These are phyloP conservation scores for Scedosporium apiospermum DNA, from an alignment of 2,329 filamentous ascomycete genomes.

Conservation along the genomic window DNA sequence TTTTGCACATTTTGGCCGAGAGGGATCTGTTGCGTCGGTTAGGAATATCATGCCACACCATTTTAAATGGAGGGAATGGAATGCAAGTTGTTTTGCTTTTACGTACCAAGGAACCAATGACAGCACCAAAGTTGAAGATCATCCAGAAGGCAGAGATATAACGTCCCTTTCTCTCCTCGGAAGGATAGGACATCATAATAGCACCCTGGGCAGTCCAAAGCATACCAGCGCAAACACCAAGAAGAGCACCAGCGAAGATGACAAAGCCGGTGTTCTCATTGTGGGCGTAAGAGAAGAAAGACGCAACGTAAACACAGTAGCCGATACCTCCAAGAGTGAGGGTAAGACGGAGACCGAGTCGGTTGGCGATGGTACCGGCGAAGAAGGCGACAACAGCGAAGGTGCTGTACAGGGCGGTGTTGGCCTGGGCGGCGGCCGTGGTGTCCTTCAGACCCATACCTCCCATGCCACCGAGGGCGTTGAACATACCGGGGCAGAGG, in stretches of 20 bases:
- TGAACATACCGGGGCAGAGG: conserved; percentile 65
- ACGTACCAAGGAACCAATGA: conserved; percentile 63
- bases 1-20: conserved; percentile 62
- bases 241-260: conserved; percentile 65
- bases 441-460: conserved; percentile 50
- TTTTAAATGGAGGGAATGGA: not conserved
- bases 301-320: conserved; percentile 65
- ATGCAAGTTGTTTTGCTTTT: not conserved
- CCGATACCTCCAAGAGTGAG: conserved; percentile 65
- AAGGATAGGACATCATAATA: conserved; percentile 85
- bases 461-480: conserved; percentile 55
- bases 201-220: conserved; percentile 77
- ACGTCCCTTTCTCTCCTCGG: conserved; percentile 71
- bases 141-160: conserved; percentile 92
- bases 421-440: conserved; percentile 53
- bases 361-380: conserved; percentile 70
- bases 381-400: conserved; percentile 61
- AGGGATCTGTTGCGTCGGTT: conserved; percentile 39
- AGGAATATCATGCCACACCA: not conserved
- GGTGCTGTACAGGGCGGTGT: conserved; percentile 62
- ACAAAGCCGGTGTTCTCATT: conserved; percentile 59
- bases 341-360: conserved; percentile 58
- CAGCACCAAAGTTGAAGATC: conserved; percentile 87
- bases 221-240: conserved; percentile 70
- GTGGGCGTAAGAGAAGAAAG: conserved; percentile 63